phyloP scores from a whole-genome alignment of 2,329 filamentous ascomycete genomes.

The Diaporthe batatas region DNA sequence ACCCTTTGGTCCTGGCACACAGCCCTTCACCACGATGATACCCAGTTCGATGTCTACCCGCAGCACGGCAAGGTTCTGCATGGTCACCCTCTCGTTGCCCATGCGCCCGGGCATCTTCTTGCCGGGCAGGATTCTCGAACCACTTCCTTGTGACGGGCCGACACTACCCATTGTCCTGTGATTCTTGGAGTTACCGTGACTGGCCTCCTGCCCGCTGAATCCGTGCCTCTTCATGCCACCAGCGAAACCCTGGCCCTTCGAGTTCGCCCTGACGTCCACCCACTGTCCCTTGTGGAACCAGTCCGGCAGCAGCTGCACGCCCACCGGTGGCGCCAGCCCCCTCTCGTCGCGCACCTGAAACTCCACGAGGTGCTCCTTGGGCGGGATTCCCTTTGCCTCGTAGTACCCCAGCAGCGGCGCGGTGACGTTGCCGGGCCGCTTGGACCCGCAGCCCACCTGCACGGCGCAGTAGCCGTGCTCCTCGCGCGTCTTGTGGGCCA shows the following conservation, averaged over 20 bases:
- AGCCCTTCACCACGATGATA: constrained; percentile 88
- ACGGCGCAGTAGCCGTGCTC: constrained; percentile 94
- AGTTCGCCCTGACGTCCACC: constrained; percentile 85
- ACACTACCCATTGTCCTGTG: constrained; percentile 93
- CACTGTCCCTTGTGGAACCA: constrained; percentile 94
- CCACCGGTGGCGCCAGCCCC: constrained; percentile 79
- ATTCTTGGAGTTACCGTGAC: constrained; percentile 94
- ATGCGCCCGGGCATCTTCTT: constrained; percentile 99
- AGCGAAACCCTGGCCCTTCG: constrained; percentile 91
- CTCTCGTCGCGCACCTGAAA: constrained; percentile 83
- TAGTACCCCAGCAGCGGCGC: constrained; percentile 90
- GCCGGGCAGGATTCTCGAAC: constrained; percentile 91
- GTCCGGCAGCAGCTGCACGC: constrained; percentile 81
- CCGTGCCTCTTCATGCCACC: constrained; percentile 98
- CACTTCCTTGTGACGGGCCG: constrained; percentile 90
- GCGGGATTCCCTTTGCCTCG: constrained; percentile 82
- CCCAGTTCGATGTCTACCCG: constrained; percentile 90
- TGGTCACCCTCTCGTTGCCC: constrained; percentile 89
- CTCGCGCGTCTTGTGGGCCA: constrained; percentile 85
- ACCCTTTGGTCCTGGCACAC: constrained; percentile 89
- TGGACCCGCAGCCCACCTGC: constrained; percentile 85
- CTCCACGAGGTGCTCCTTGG: constrained; percentile 87
- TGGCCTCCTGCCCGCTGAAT: constrained; percentile 88
- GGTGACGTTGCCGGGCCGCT: constrained; percentile 81
- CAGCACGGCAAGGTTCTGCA: constrained; percentile 91